Evolutionary conservation across 1,284 basidiomycete species (phyloP).

Genomic region (Ustanciosporium gigantosporum): DNA sequence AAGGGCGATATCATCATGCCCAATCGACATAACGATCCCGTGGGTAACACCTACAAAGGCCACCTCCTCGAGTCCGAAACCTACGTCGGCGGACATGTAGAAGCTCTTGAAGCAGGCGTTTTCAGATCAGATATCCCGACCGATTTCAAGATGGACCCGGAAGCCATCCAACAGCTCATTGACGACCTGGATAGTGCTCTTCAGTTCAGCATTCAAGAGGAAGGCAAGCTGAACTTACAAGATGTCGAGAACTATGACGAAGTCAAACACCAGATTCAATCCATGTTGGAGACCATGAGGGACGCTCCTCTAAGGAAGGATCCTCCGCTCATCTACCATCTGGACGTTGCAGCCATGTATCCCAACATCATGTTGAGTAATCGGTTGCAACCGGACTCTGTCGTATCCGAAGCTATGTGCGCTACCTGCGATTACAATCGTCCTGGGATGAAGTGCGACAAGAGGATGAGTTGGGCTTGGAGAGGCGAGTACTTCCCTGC

Average conservation of each 20-base stretch:
- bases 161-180: constrained; percentile 87
- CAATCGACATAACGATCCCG: constrained; percentile 90
- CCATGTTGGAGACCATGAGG: constrained; percentile 82
- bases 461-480: constrained; percentile 97
- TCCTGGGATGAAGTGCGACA: constrained; percentile 91
- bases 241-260: constrained; percentile 94
- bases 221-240: constrained; percentile 79
- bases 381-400: constrained; percentile 95
- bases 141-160: constrained; percentile 91
- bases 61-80: constrained; percentile 96
- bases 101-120: constrained; percentile 96
- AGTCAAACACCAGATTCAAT: constrained; percentile 78
- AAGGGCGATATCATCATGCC: constrained; percentile 93
- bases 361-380: constrained; percentile 99
- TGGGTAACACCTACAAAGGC: constrained; percentile 91
- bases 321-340: constrained; percentile 94
- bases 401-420: constrained; percentile 93
- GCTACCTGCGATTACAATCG: constrained; percentile 98
- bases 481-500: constrained; percentile 98
- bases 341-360: constrained; percentile 99
- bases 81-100: constrained; percentile 98
- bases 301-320: constrained; percentile 87
- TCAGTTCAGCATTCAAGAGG: constrained; percentile 84
- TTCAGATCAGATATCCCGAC: constrained; percentile 94
- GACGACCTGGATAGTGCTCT: constrained; percentile 90